Conservation (phyloP, 495 filamentous ascomycete genomes). For the Talaromyces borbonicus region DNA sequence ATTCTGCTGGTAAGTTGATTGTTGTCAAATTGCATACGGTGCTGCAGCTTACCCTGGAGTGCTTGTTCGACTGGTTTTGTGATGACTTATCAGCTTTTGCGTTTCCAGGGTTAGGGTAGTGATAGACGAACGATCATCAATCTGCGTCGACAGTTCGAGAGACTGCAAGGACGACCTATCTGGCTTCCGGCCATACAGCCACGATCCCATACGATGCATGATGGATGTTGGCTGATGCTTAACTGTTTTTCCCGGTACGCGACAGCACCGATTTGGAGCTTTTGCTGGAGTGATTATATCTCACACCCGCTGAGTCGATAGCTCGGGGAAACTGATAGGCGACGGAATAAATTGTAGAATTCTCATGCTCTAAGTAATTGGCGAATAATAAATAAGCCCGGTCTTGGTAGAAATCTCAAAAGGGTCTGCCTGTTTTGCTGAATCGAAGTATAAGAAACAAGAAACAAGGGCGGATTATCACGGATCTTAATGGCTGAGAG, state of each 20-base stretch:
- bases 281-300: no score
- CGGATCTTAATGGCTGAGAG: no score
- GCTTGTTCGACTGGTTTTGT: constrained; percentile 48
- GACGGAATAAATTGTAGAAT: no score
- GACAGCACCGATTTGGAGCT: no score
- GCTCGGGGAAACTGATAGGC: no score
- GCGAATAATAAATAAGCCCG: no score
- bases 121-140: constrained; percentile 45
- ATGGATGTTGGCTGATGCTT: not conserved
- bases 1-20: constrained; percentile 5
- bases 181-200: constrained; percentile 47
- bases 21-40: not conserved
- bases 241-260: not conserved
- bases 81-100: constrained; percentile 1
- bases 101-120: not conserved
- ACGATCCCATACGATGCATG: constrained; percentile 43
- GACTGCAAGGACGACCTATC: constrained; percentile 44
- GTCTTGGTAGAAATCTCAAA: no score
- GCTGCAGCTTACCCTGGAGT: constrained; percentile 41
- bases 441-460: no score
- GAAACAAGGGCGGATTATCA: no score
- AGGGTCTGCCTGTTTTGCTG: no score
- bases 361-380: no score
- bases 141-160: constrained; percentile 47
- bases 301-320: no score